Conservation (phyloP, 495 filamentous ascomycete species). For the Friedmanniomyces endolithicus region DNA sequence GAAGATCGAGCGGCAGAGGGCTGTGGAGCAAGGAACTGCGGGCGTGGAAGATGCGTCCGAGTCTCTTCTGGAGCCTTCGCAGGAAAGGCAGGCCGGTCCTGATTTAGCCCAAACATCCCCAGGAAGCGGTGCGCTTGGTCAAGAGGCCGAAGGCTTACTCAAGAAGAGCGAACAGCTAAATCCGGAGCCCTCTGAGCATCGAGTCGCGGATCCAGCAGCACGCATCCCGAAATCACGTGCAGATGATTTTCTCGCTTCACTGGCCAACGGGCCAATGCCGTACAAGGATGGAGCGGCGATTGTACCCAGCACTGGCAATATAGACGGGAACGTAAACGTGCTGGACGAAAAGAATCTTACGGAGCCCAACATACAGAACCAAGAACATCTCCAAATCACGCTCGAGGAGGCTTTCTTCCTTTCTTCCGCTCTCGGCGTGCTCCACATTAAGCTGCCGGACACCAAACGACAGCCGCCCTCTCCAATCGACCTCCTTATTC, state of each 20-base stretch:
- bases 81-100: no score
- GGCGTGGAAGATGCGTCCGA: slow-evolving; percentile 18
- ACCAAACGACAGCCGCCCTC: slow-evolving; percentile 9
- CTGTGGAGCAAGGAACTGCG: slow-evolving; percentile 40
- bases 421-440: slow-evolving; percentile 63
- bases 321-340: background rate
- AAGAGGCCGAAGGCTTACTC: no score
- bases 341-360: background rate
- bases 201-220: no score
- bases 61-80: background rate
- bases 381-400: slow-evolving; percentile 84
- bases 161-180: no score
- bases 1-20: slow-evolving; percentile 57
- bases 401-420: slow-evolving; percentile 91
- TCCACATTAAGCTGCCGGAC: slow-evolving; percentile 47
- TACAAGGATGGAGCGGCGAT: background rate
- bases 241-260: background rate
- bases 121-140: no score
- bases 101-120: no score
- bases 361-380: slow-evolving; percentile 42
- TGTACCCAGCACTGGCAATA: background rate
- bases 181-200: no score
- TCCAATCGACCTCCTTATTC: slow-evolving; percentile 41
- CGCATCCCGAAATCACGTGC: no score
- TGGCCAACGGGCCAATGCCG: background rate